These are phyloP conservation scores for Leccinum incarnatum DNA, from an alignment of 768 basidiomycete genomes.

Conservation along the genomic window DNA sequence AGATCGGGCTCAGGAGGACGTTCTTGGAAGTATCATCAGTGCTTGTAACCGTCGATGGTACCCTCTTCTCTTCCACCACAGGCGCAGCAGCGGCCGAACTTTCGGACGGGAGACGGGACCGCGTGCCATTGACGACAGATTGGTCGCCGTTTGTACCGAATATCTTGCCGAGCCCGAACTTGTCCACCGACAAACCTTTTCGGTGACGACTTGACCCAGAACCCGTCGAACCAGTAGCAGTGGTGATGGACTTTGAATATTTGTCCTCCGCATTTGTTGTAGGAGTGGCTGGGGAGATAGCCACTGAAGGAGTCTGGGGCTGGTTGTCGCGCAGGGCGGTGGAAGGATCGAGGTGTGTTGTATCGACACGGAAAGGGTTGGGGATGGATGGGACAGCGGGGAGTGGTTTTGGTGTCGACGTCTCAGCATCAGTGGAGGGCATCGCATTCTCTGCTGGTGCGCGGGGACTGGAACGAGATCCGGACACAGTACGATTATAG, in stretches of 20 bases:
- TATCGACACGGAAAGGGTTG: slow-evolving; percentile 19
- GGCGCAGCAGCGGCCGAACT: slow-evolving; percentile 30
- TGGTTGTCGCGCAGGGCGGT: slow-evolving; percentile 28
- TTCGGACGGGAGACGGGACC: slow-evolving; percentile 45
- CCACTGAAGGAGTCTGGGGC: slow-evolving; percentile 29
- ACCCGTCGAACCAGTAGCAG: slow-evolving; percentile 34
- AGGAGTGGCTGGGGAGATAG: slow-evolving; percentile 44
- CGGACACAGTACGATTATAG: slow-evolving; percentile 19
- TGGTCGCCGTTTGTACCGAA: slow-evolving; percentile 48
- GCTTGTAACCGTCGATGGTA: slow-evolving; percentile 2
- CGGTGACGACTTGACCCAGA: slow-evolving; percentile 52
- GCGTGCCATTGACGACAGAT: slow-evolving; percentile 29
- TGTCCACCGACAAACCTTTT: slow-evolving; percentile 75
- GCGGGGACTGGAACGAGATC: slow-evolving; percentile 5
- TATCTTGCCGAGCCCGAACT: slow-evolving; percentile 75
- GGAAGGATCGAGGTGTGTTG: slow-evolving; percentile 20
- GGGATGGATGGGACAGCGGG: slow-evolving; percentile 29
- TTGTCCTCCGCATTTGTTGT: slow-evolving; percentile 29
- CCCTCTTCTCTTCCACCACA: slow-evolving; percentile 19
- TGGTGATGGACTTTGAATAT: slow-evolving; percentile 28
- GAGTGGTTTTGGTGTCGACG: slow-evolving; percentile 26
- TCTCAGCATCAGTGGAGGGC: slow-evolving; percentile 13
- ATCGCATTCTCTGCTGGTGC: slow-evolving; percentile 18
- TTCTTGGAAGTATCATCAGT: slow-evolving; percentile 25
- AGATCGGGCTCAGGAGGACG: slow-evolving; percentile 37